Conservation (phyloP, 106 monocot genomes). For the Dendrobium chrysotoxum region DNA sequence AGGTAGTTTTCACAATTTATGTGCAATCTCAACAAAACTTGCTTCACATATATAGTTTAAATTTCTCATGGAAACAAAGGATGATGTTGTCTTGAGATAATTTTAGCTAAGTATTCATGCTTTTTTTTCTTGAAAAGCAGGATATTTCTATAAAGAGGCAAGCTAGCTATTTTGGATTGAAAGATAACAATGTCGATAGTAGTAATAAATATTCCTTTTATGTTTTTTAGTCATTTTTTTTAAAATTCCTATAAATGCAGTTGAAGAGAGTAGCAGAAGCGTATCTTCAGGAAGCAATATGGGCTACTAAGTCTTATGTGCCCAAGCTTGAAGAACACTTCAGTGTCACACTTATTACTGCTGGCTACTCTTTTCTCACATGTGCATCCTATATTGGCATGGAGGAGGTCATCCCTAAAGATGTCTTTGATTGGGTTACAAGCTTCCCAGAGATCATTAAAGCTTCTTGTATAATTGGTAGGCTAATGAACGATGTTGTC, state of each 20-base stretch:
- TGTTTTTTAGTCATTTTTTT: not conserved
- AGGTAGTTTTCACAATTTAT: not conserved
- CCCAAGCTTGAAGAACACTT: slow-evolving; percentile 2
- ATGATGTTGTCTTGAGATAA: not conserved
- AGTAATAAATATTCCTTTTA: not conserved
- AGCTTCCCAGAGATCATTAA: not conserved
- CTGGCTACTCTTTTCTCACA: slow-evolving; percentile 5
- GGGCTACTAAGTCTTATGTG: not conserved
- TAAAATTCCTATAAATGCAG: not conserved
- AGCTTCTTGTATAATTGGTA: not conserved
- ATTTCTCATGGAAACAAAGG: no score
- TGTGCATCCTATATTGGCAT: slow-evolving; percentile 3
- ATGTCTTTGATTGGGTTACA: not conserved
- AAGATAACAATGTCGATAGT: no score
- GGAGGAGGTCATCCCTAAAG: not conserved
- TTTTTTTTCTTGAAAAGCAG: no score
- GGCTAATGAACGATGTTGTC: not conserved
- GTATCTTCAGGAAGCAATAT: not conserved
- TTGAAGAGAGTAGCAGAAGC: not conserved
- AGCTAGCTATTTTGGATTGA: no score
- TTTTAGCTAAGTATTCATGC: not conserved
- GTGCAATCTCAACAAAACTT: not conserved
- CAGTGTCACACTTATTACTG: not conserved
- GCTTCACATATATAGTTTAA: no score
- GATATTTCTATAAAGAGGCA: no score